These are phyloP conservation scores for Pluteus cervinus DNA, from an alignment of 768 basidiomycete species.

Conservation along the genomic window DNA sequence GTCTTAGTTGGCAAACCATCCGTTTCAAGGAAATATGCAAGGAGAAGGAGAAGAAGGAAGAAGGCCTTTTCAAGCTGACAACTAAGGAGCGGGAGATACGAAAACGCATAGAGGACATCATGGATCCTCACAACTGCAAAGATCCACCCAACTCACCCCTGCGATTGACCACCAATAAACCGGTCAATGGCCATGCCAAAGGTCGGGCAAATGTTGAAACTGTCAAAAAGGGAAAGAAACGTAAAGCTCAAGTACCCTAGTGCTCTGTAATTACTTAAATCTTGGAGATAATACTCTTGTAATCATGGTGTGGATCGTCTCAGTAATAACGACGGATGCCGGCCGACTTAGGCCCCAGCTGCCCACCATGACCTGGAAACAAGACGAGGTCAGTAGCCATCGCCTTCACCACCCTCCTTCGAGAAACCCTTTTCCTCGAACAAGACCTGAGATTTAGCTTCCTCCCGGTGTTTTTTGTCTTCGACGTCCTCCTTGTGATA, in stretches of 20 bases:
- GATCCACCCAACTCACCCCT: slow-evolving; percentile 27
- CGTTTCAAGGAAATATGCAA: slow-evolving; percentile 66
- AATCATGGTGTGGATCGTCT: slow-evolving; percentile 3
- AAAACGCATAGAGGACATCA: slow-evolving; percentile 68
- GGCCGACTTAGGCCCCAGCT: too few relatives aligned
- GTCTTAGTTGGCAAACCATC: slow-evolving; percentile 69
- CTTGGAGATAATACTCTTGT: slow-evolving; percentile 1
- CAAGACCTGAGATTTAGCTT: slow-evolving; percentile 75
- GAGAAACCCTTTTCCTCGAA: slow-evolving; percentile 86
- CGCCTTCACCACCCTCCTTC: slow-evolving; percentile 94
- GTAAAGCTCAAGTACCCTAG: slow-evolving; percentile 33
- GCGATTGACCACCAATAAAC: slow-evolving; percentile 29
- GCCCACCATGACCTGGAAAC: not conserved
- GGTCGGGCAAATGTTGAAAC: slow-evolving; percentile 35
- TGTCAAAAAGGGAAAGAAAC: slow-evolving; percentile 55
- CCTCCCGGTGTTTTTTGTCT: slow-evolving; percentile 74
- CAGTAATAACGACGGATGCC: slow-evolving; percentile 1
- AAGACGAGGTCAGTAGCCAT: slow-evolving; percentile 67
- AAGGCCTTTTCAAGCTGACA: slow-evolving; percentile 58
- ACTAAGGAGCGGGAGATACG: slow-evolving; percentile 75
- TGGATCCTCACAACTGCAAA: slow-evolving; percentile 41
- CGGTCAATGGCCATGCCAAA: slow-evolving; percentile 42
- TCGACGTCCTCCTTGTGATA: slow-evolving; percentile 73
- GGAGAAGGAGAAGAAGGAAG: slow-evolving; percentile 73
- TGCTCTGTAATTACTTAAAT: slow-evolving; percentile 14